phyloP scores from a whole-genome alignment of 345 rosid genomes.

The Bretschneidera sinensis region DNA sequence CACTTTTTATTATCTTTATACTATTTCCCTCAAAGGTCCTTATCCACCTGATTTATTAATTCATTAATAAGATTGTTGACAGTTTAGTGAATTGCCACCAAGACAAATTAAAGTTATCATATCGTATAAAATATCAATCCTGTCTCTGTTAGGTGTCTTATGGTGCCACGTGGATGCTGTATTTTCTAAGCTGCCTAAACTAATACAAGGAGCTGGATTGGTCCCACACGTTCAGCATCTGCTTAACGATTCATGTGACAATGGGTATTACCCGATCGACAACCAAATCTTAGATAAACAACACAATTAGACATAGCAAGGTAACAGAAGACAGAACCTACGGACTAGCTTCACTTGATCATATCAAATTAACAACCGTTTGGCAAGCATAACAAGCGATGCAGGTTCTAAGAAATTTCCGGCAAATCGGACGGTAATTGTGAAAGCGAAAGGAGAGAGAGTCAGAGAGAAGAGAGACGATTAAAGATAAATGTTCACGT shows the following conservation, averaged over 20 bases:
- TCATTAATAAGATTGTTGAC: too few relatives aligned
- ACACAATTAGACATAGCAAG: background rate
- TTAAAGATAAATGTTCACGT: conserved; percentile 19
- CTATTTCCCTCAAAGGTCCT: too few relatives aligned
- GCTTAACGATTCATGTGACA: conserved; percentile 10
- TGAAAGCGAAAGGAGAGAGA: conserved; percentile 13
- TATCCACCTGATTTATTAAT: too few relatives aligned
- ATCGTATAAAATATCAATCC: too few relatives aligned
- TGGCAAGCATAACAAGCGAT: too few relatives aligned
- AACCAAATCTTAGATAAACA: background rate
- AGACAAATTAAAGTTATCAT: too few relatives aligned
- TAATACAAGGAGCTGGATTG: conserved; percentile 6
- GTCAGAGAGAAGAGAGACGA: too few relatives aligned
- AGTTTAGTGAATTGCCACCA: too few relatives aligned
- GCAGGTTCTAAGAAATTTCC: conserved; percentile 14
- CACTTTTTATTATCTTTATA: too few relatives aligned
- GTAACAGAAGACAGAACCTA: too few relatives aligned
- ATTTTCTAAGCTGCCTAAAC: background rate
- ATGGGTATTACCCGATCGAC: background rate
- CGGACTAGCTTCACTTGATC: background rate
- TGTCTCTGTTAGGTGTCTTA: conserved; percentile 5
- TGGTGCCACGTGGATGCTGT: conserved; percentile 5
- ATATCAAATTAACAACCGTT: too few relatives aligned
- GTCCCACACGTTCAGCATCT: conserved; percentile 11
- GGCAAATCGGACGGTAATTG: conserved; percentile 17